phyloP scores from a whole-genome alignment of 345 rosid species.

The Gossypium ekmanianum region DNA sequence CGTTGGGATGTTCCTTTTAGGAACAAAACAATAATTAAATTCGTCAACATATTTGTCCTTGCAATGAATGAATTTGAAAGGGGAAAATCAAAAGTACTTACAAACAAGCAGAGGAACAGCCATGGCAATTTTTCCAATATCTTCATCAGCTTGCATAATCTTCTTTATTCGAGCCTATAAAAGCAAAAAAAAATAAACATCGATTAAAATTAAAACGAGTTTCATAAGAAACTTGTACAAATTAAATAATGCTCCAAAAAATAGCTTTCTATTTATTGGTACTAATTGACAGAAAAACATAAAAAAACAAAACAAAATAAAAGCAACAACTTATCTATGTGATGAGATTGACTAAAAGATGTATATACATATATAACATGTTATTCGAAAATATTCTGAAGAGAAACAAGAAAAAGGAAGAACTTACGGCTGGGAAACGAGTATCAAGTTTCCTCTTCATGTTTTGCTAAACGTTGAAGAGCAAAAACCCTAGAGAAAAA shows the following conservation, averaged over 20 bases:
- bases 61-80: not conserved
- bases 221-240: not conserved
- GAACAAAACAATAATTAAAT: not conserved
- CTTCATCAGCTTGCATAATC: slow-evolving; percentile 83
- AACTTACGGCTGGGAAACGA: slow-evolving; percentile 11
- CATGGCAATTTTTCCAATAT: slow-evolving; percentile 75
- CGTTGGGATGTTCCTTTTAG: not conserved
- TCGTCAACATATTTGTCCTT: not conserved
- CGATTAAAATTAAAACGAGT: not conserved
- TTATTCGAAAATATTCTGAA: not conserved
- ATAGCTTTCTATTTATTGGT: not conserved
- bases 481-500: not conserved
- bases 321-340: not conserved
- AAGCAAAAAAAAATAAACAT: not conserved
- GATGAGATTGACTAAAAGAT: not conserved
- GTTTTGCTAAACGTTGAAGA: not conserved
- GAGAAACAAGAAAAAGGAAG: not conserved
- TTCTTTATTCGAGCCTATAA: slow-evolving; percentile 64
- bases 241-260: not conserved
- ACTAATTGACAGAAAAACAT: not conserved
- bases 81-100: slow-evolving; percentile 30
- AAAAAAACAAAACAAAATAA: too few species aligned
- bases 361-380: not conserved
- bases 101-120: slow-evolving; percentile 80
- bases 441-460: slow-evolving; percentile 12